These are phyloP conservation scores for Secale cereale DNA, from an alignment of 176 grass and related monocot species.

Conservation along the genomic window DNA sequence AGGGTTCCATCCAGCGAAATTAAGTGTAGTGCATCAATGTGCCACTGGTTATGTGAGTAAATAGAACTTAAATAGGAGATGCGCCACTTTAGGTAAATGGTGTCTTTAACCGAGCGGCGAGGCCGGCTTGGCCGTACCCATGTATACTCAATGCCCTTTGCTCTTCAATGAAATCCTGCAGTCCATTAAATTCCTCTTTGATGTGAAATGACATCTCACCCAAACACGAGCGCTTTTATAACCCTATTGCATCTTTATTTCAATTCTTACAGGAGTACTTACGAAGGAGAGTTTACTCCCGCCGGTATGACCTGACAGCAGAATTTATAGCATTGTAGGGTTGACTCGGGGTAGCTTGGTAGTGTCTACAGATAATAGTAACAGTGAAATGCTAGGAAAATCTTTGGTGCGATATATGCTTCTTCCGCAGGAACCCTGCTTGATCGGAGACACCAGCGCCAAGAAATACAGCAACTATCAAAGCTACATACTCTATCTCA, in stretches of 20 bases:
- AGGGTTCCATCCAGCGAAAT: slow-evolving; percentile 35
- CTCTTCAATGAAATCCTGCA: slow-evolving; percentile 38
- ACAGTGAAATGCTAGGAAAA: not conserved
- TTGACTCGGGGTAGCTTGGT: slow-evolving; percentile 10
- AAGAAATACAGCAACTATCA: not conserved
- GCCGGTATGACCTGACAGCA: slow-evolving; percentile 24
- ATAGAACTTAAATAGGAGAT: slow-evolving; percentile 34
- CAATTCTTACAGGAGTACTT: slow-evolving; percentile 13
- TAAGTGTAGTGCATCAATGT: slow-evolving; percentile 50
- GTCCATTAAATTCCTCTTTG: slow-evolving; percentile 33
- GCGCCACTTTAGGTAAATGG: slow-evolving; percentile 38
- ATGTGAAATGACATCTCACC: slow-evolving; percentile 56
- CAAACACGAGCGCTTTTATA: slow-evolving; percentile 31
- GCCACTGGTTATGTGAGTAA: slow-evolving; percentile 26
- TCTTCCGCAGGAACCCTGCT: not conserved
- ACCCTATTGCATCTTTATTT: slow-evolving; percentile 34
- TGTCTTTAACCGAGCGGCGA: slow-evolving; percentile 18
- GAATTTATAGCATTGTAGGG: slow-evolving; percentile 26
- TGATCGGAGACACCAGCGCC: not conserved
- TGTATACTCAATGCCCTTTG: slow-evolving; percentile 36
- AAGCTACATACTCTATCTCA: not conserved
- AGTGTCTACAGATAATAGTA: not conserved
- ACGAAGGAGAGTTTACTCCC: slow-evolving; percentile 18
- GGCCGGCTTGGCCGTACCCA: not conserved
- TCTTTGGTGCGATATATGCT: not conserved